These are phyloP conservation scores for Taxawa tesnikishii DNA, from an alignment of 2,329 filamentous ascomycete species.

Conservation along the genomic window DNA sequence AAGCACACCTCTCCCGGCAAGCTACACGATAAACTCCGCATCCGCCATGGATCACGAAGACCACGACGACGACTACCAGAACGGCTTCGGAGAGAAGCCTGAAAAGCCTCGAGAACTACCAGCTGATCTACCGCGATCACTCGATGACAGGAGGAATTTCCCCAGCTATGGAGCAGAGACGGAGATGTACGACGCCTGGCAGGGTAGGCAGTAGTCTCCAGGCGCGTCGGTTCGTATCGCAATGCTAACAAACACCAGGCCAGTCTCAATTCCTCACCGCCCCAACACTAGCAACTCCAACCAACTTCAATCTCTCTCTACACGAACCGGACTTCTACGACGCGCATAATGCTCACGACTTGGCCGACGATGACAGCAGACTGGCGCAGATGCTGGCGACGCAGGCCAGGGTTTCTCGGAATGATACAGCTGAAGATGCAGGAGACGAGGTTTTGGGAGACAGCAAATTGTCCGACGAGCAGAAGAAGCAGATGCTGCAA, in stretches of 20 bases:
- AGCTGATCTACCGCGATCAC: conserved; percentile 74
- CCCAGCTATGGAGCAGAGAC: conserved; percentile 66
- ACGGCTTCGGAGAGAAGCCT: conserved; percentile 1
- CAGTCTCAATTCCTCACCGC: conserved; percentile 91
- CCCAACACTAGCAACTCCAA: conserved; percentile 70
- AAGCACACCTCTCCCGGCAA: no score
- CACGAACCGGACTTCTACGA: conserved; percentile 67
- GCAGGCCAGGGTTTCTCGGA: conserved; percentile 73
- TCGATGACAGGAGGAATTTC: conserved; percentile 71
- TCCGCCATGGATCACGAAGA: not conserved
- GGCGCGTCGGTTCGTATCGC: conserved; percentile 3
- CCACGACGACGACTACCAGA: not conserved
- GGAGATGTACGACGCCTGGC: conserved; percentile 98
- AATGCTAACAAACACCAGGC: conserved; percentile 38
- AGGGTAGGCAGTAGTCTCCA: conserved; percentile 49
- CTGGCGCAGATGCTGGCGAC: conserved; percentile 94
- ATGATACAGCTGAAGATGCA: conserved; percentile 51
- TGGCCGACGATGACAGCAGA: conserved; percentile 64
- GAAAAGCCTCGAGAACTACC: conserved; percentile 45
- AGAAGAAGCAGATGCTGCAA: conserved; percentile 74
- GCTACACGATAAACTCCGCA: not conserved
- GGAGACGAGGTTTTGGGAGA: conserved; percentile 70
- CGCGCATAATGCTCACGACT: conserved; percentile 37
- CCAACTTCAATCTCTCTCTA: conserved; percentile 75
- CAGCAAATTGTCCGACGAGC: conserved; percentile 57